These are phyloP conservation scores for Suhomyces yuchorum DNA, from an alignment of 1,139 yeast species.

Conservation along the genomic window DNA sequence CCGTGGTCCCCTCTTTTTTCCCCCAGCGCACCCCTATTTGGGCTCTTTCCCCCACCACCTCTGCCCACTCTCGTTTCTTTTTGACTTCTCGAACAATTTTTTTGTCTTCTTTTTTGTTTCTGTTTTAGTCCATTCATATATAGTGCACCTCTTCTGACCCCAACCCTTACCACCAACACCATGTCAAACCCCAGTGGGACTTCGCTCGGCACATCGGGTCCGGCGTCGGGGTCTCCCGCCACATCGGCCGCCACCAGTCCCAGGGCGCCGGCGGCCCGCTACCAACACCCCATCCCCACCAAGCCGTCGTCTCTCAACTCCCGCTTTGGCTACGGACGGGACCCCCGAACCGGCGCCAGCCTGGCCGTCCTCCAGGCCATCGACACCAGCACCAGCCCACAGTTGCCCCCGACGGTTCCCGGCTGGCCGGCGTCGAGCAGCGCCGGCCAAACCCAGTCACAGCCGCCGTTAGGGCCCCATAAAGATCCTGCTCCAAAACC, in stretches of 20 bases:
- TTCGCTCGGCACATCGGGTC: not conserved
- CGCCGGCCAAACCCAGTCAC: not conserved
- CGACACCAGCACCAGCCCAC: not conserved
- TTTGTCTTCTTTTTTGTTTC: constrained; percentile 13
- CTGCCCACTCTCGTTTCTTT: constrained; percentile 11
- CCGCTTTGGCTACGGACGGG: constrained; percentile 5
- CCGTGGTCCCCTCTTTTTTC: not conserved
- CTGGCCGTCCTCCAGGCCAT: not conserved
- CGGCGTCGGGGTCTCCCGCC: not conserved
- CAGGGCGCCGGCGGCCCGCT: not conserved
- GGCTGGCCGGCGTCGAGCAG: not conserved
- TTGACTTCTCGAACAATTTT: constrained; percentile 15
- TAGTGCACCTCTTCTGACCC: constrained; percentile 3
- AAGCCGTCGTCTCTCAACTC: constrained; percentile 17
- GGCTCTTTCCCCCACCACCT: not conserved
- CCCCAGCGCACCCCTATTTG: not conserved
- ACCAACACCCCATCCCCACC: constrained; percentile 18
- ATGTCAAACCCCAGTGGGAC: constrained; percentile 6
- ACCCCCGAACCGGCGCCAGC: not conserved
- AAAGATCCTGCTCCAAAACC: not conserved
- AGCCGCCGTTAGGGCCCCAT: not conserved
- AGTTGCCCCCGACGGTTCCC: not conserved
- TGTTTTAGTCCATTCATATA: constrained; percentile 8
- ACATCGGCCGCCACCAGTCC: not conserved
- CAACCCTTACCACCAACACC: constrained; percentile 1